These are phyloP conservation scores for Mucor circinelloides DNA, from an alignment of 371 early-diverging fungal species.

Conservation along the genomic window DNA sequence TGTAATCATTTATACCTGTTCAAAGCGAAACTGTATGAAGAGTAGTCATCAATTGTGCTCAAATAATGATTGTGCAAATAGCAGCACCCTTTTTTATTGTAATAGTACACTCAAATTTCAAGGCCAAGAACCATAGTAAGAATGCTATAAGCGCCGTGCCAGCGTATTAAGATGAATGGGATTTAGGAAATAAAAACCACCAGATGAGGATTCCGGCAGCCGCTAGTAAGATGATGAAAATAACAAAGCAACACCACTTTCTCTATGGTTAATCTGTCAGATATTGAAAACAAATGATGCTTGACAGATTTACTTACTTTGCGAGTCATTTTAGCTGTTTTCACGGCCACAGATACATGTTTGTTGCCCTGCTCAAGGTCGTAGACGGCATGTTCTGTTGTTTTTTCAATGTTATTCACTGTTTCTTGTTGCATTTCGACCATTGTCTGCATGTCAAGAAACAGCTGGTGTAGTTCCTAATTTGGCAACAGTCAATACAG, in stretches of 20 bases:
- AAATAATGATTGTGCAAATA: too few species aligned
- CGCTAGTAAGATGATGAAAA: constrained; percentile 36
- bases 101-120: too few species aligned
- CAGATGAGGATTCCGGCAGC: constrained; percentile 32
- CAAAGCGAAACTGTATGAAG: too few species aligned
- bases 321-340: constrained; percentile 64
- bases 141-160: too few species aligned
- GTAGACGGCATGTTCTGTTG: constrained; percentile 55
- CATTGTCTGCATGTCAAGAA: constrained; percentile 80
- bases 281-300: too few species aligned
- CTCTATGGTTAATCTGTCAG: constrained; percentile 19
- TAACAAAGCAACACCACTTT: constrained; percentile 52
- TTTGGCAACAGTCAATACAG: too few species aligned
- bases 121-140: too few species aligned
- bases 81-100: too few species aligned
- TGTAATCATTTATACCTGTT: too few species aligned
- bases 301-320: constrained; percentile 29
- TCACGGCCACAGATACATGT: constrained; percentile 62
- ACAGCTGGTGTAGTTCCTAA: constrained; percentile 80
- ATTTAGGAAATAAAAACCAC: constrained; percentile 22
- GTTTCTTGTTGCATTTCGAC: constrained; percentile 73
- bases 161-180: not conserved
- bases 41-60: too few species aligned
- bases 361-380: constrained; percentile 66
- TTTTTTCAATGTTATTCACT: constrained; percentile 63